phyloP scores from a whole-genome alignment of 768 basidiomycete genomes.

The Podaxis sp. region DNA sequence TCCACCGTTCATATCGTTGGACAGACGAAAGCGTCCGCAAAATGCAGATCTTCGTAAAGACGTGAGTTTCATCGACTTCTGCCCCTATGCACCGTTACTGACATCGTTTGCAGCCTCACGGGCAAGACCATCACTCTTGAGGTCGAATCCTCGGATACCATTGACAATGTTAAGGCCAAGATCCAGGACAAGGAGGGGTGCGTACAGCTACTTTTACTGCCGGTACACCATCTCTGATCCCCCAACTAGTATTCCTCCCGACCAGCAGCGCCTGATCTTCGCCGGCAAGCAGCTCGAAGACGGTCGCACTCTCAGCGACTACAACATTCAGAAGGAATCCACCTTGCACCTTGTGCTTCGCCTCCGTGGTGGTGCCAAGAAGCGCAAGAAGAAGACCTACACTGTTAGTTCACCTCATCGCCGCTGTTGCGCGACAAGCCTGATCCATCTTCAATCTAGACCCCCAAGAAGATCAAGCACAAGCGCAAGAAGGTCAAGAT shows the following conservation, averaged over 20 bases:
- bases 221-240: conserved; percentile 8
- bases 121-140: conserved; percentile 99
- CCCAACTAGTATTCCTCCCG: conserved; percentile 71
- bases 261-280: conserved; percentile 98
- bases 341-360: conserved; percentile 97
- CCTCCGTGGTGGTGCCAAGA: conserved; percentile 99
- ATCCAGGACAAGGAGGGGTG: conserved; percentile 98
- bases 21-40: conserved; percentile 78
- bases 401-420: conserved; percentile 55
- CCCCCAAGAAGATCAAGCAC: conserved; percentile 99
- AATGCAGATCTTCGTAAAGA: conserved; percentile 99
- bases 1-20: conserved; percentile 90
- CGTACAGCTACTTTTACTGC: conserved; percentile 24
- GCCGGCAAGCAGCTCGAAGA: conserved; percentile 99
- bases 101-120: conserved; percentile 69
- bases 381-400: conserved; percentile 99
- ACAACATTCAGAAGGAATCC: conserved; percentile 99
- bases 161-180: conserved; percentile 97
- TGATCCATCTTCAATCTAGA: conserved; percentile 40
- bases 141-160: conserved; percentile 96
- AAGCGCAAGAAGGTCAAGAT: conserved; percentile 99
- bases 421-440: not conserved
- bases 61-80: conserved; percentile 49
- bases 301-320: conserved; percentile 92
- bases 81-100: not conserved